Percentiles rank a stretch among this genome's conserved stretches.
These are phyloP conservation scores for Vigna hirtella DNA, from an alignment of 306 rosid species.

Conservation along the genomic window DNA sequence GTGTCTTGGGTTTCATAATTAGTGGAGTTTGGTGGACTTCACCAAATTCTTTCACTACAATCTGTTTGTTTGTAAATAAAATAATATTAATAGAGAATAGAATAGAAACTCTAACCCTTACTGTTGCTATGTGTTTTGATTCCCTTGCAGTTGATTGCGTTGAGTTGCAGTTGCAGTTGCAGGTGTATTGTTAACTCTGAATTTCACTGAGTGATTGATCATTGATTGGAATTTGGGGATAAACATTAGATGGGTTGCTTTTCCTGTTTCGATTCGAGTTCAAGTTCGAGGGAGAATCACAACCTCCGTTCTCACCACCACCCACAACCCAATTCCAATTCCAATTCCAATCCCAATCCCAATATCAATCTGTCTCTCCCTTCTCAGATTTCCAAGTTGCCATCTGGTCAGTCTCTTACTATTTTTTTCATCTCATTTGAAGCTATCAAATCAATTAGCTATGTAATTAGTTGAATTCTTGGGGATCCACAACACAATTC, in stretches of 20 bases:
- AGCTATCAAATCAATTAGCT: not conserved
- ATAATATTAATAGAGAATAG: too few relatives aligned
- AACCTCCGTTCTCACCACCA: conserved; percentile 59
- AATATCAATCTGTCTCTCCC: conserved; percentile 45
- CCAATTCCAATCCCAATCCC: conserved; percentile 28
- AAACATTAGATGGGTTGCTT: conserved; percentile 72
- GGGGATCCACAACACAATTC: not conserved
- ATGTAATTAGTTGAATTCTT: not conserved
- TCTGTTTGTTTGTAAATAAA: too few relatives aligned
- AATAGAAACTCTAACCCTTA: not conserved
- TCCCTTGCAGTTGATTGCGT: not conserved
- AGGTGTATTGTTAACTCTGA: not conserved
- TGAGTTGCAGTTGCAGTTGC: too few relatives aligned
- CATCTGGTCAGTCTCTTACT: conserved; percentile 67
- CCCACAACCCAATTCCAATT: conserved; percentile 48
- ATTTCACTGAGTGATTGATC: not conserved
- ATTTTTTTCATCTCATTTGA: not conserved
- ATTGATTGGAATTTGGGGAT: too few relatives aligned
- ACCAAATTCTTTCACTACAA: not conserved
- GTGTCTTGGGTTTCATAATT: too few relatives aligned
- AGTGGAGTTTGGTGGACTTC: not conserved
- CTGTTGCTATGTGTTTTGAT: not conserved
- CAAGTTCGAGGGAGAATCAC: conserved; percentile 79
- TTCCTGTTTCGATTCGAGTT: conserved; percentile 84
- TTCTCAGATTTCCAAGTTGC: conserved; percentile 69